Evolutionary conservation across 2,329 filamentous ascomycete species (phyloP).

Genomic region (Nectriaceae sp.): DNA sequence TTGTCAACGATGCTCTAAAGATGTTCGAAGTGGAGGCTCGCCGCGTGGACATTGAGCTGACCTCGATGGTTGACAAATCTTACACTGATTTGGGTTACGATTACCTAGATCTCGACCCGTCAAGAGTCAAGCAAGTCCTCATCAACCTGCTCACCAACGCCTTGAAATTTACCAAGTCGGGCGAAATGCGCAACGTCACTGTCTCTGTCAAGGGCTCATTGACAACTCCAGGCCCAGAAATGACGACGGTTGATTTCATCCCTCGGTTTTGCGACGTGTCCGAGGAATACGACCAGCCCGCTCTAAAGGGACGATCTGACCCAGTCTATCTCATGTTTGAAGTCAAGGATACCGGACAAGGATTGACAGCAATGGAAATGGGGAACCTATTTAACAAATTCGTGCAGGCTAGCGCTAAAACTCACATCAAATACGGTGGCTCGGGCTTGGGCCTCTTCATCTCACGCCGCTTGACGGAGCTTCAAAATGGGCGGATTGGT

Average conservation of each 20-base stretch:
- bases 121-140: slow-evolving; percentile 73
- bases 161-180: slow-evolving; percentile 75
- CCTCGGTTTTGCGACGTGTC: slow-evolving; percentile 53
- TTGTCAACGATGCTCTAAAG: slow-evolving; percentile 68
- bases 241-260: slow-evolving; percentile 61
- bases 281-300: slow-evolving; percentile 38
- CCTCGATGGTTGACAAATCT: slow-evolving; percentile 63
- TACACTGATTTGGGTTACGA: slow-evolving; percentile 60
- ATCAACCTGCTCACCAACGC: slow-evolving; percentile 82
- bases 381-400: slow-evolving; percentile 77
- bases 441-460: slow-evolving; percentile 80
- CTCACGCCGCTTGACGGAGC: slow-evolving; percentile 74
- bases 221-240: slow-evolving; percentile 38
- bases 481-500: slow-evolving; percentile 80
- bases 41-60: slow-evolving; percentile 67
- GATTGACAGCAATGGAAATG: slow-evolving; percentile 70
- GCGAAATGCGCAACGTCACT: slow-evolving; percentile 57
- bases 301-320: slow-evolving; percentile 38
- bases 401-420: slow-evolving; percentile 74
- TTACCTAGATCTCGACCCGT: slow-evolving; percentile 71
- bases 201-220: slow-evolving; percentile 49
- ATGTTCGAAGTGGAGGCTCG: slow-evolving; percentile 79
- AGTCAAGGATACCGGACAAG: slow-evolving; percentile 76
- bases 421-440: slow-evolving; percentile 78
- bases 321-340: slow-evolving; percentile 69